Evolutionary conservation across 345 rosid genomes (phyloP), one percentile per base, ranked within the genome.

Genomic region (Trapa bicornis): DNA sequence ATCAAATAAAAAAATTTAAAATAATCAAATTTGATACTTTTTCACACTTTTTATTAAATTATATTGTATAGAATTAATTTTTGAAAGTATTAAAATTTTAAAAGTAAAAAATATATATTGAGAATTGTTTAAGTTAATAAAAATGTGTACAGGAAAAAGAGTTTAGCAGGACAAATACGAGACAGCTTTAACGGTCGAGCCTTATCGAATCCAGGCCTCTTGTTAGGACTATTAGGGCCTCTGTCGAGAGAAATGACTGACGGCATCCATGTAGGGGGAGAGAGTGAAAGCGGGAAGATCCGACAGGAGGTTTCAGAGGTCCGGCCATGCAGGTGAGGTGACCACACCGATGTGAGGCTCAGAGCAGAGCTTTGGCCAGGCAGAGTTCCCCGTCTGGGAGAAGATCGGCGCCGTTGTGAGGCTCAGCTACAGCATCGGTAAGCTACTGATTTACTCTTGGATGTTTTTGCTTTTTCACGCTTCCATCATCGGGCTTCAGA

Each of bases 341-440:
- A 81, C 92, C 52, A 78, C 97, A 43, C 29, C 29, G 29, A 22
- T 22, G 29, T 22, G 29, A 22, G 29, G 29, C 29, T 84, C 86
- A 48, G 92, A 93, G 71, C 77, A 72, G 56, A 82, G 87, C 70
- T 90, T 87, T 37, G 68, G 78, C 75, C 89, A 81, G 29, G 72
- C 85, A 47, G 92, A 91, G 73, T 84, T 90, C 12, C 87, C 96
- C 1, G 80, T 87, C 33, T 94, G 97, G 99, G 97, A 94, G 45
- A 91, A 79, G 82, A 94, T 94, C 64, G 97, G 91, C 57, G 96
- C 95, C 47, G 82, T 94, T 15, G 81, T 91, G 68, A 70, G 99
- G 77, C 89, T 91, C 70, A 85, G 95, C 68, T 91, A 83, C 58
- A 97, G 99, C 74, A 90, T 94, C 65, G 99, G 99, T 94, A 35